Base-by-base conservation (phyloP, 2,329 filamentous ascomycete species). In the Alternaria infectoria region DNA sequence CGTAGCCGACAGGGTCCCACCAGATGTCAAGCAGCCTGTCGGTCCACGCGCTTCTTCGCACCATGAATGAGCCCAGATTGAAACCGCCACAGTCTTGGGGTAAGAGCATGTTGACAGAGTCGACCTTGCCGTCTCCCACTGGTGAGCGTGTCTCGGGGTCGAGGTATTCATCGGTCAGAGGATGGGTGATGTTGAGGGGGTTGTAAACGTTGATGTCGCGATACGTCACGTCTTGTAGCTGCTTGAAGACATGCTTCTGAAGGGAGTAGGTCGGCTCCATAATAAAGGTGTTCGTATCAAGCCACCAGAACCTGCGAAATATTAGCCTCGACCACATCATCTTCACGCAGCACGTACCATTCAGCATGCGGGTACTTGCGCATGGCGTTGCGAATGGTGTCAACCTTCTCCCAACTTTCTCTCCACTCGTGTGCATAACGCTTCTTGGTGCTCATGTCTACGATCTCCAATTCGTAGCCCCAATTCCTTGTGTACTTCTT, bases 381-480 rank as follows among this genome's bases (percentile, higher is more conserved):
- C 86, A 99, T 90, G 47, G 91, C 90, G 65, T 93, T 92, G 64
- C 95, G 89, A 73, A 99, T 89, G 45, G 93, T 93, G 79, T 99
- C 96, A 65, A 97, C 94, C 85, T 98, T 99, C 82, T 99, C 96
- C 96, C 96, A 99, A 79, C 95, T 96, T 82, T 99, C 96, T 75
- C 96, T 89, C 96, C 96, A 99, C 82, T 99, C 96, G 82, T 99
- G 96, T 26, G 96, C 95, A 79, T 99, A 99, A 69, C 94, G 90
- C 83, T 97, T 98, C 87, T 97, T 97, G 57, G 94, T 97, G 83
- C 93, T 95, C 94, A 99, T 97, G 80, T 99, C 96, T 70, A 97
- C 93, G 76, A 98, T 91, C 79, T 99, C 96, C 62, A 99, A 84
- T 66, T 97, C 91, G 79, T 99, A 98, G 13, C 96, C 96, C 94